These are phyloP conservation scores for Paramecium octaurelia DNA, from an alignment of 73 alveolate genomes.

Conservation along the genomic window DNA sequence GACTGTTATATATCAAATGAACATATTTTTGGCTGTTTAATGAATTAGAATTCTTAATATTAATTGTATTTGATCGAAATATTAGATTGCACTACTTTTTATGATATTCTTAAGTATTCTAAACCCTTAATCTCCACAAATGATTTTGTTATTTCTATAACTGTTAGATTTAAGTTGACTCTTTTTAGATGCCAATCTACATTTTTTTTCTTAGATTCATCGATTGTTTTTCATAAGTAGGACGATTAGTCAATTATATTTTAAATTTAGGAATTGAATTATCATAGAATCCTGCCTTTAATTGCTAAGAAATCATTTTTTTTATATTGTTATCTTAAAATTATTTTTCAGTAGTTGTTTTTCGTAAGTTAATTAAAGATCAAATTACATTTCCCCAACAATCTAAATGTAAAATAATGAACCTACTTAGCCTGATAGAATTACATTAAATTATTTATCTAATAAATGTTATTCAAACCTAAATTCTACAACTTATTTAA, in stretches of 20 bases:
- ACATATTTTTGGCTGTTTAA: background rate
- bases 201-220: background rate
- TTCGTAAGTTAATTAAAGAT: background rate
- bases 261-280: background rate
- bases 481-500: too few species aligned
- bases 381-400: background rate
- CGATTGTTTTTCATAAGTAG: background rate
- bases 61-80: background rate
- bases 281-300: background rate
- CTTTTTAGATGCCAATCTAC: background rate
- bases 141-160: background rate
- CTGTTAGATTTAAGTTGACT: background rate
- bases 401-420: background rate
- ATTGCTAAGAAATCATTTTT: background rate
- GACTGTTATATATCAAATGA: background rate
- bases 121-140: background rate
- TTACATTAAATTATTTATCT: background rate
- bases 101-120: background rate
- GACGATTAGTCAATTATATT: background rate
- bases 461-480: too few species aligned
- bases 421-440: background rate
- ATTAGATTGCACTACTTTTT: background rate
- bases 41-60: background rate
- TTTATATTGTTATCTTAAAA: background rate
- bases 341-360: background rate